Evolutionary conservation across 23 red algal species (phyloP), one percentile per base, ranked within the genome.

Genomic region (Agarophyton chilense): DNA sequence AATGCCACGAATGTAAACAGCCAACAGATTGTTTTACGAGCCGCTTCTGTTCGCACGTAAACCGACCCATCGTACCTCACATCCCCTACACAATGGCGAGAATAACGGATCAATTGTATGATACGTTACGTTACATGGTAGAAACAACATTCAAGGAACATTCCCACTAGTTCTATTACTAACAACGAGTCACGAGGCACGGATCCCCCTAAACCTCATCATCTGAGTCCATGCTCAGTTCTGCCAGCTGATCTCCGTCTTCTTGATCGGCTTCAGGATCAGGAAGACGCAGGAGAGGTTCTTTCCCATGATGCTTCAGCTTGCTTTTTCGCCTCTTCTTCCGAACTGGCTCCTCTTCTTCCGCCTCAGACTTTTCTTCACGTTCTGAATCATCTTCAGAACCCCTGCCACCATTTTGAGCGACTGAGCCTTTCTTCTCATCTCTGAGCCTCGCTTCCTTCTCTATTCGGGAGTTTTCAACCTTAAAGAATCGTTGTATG

Each of bases 401-500:
- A 35, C 10, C 19, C 72, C 32, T 52, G 22, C 35, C 60, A 35
- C 46, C n/a, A 52, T 57, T 50, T 43, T 50, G 24, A 26, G n/a
- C 64, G 24, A 14, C 8, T 53, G 38, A 65, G 6, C 11, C 31
- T 32, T 42, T 91, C 45, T 53, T 58, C 39, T 83, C 89, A 50
- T 92, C 89, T 17, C 89, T 57, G 18, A 90, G 46, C 22, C 31
- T 47, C 25, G 52, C 85, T 73, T 95, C 85, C 24, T 90, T 95
- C 28, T 28, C 64, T 2, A 90, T 40, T 52, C 86, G 73, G 39
- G 55, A 67, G 52, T 60, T 42, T 51, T 95, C 93, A 32, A 95
- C 78, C 5, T 88, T 73, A 83, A 72, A 95, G 25, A 86, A 95
- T 50, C 72, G 74, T 50, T 90, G 77, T 79, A 95, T 83, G 10